phyloP scores from a whole-genome alignment of 768 basidiomycete species.

The Panus rudis region DNA sequence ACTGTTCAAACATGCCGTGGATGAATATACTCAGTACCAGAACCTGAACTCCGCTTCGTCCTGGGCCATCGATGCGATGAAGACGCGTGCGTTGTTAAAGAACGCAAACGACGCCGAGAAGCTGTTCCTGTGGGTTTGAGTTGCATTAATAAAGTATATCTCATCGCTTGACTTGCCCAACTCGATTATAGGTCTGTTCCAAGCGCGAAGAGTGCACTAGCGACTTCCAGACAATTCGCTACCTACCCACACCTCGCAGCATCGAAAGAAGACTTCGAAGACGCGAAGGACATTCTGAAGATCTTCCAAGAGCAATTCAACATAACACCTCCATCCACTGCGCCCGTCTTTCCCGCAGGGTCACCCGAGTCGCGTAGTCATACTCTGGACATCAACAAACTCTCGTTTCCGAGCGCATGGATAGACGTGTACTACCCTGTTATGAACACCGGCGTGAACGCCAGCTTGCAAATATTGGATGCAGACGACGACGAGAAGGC shows the following conservation, averaged over 20 bases:
- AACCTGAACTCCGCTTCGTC: too few species aligned
- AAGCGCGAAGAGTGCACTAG: constrained; percentile 47
- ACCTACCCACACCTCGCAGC: constrained; percentile 72
- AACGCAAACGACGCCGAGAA: too few species aligned
- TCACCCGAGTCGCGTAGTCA: constrained; percentile 58
- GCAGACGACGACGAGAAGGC: constrained; percentile 43
- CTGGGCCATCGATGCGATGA: too few species aligned
- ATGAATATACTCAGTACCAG: too few species aligned
- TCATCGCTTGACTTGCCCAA: too few species aligned
- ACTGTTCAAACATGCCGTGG: too few species aligned
- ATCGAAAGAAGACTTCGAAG: constrained; percentile 43
- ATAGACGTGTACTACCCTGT: constrained; percentile 86
- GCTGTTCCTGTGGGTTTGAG: too few species aligned
- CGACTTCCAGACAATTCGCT: constrained; percentile 51
- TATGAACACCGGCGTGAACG: constrained; percentile 69
- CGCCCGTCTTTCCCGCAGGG: constrained; percentile 70
- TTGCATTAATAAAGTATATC: too few species aligned
- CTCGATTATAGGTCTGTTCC: constrained; percentile 45
- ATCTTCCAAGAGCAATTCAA: constrained; percentile 63
- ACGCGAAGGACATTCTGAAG: constrained; percentile 58
- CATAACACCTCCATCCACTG: constrained; percentile 32
- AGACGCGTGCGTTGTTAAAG: too few species aligned
- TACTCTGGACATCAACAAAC: constrained; percentile 44
- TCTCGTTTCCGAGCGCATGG: constrained; percentile 60
- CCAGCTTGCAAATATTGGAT: constrained; percentile 54